Evolutionary conservation across 257 asterid species (phyloP), one percentile per base, ranked within the genome.

Genomic region (Buddleja alternifolia): DNA sequence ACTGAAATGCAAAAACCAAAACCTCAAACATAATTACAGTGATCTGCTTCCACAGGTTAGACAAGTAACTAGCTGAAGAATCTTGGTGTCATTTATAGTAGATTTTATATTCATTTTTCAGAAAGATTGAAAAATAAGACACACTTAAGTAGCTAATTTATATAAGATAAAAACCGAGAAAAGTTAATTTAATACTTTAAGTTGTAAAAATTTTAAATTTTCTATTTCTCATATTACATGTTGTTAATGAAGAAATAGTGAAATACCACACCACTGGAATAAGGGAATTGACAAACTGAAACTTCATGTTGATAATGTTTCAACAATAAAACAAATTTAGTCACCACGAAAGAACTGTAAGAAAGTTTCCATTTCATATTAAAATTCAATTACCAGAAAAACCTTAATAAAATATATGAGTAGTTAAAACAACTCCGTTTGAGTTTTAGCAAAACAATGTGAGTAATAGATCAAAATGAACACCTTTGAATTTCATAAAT

Each of bases 1-100:
- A 74, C 97, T 90, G 83, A 37, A 66, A 75, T 23, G 72, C 41
- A 52, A 37, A 69, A 75, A 45, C 34, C 32, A 51, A 34, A 53
- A n/a, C 42, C 4, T 40, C 9, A 63, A 48, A 24, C n/a, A 6
- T 12, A 16, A 51, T 10, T 21, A 17, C 25, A 19, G 23, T 14
- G 44, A 63, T 53, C 19, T 39, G 17, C 59, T 37, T 65, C 71
- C 39, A n/a, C 53, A 8, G 21, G 62, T 42, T 21, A 39, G 1
- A 42, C 20, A 21, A 7, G 46, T 48, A 57, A 56, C 60, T n/a
- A 44, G 21, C 48, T n/a, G 45, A 46, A 66, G 24, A n/a, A 67
- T 14, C 17, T 44, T 9, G 24, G 45, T 23, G 57, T 23, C 15
- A 32, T 50, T 52, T 29, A 12, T 10, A 46, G 34, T 8, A 34